These are phyloP conservation scores for Elsinoe ampelina DNA, from an alignment of 2,329 filamentous ascomycete species.

Conservation along the genomic window DNA sequence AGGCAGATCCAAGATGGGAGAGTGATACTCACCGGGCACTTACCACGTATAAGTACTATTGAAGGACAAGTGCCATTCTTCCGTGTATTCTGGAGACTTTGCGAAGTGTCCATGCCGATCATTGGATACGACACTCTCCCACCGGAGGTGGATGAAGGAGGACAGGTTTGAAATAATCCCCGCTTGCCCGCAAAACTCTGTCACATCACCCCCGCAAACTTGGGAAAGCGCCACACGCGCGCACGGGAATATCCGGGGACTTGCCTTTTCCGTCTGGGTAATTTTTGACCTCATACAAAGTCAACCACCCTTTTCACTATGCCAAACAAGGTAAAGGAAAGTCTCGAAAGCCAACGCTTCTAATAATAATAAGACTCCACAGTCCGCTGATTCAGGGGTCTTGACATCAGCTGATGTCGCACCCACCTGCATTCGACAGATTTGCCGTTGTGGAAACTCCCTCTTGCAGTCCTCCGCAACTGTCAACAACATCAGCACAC, in stretches of 20 bases:
- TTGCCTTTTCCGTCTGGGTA: not conserved
- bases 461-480: too few species aligned
- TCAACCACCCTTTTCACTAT: too few species aligned
- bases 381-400: too few species aligned
- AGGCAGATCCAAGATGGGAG: not conserved
- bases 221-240: conserved; percentile 2
- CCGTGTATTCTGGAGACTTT: not conserved
- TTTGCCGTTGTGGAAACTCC: too few species aligned
- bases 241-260: conserved; percentile 3
- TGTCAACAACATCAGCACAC: too few species aligned
- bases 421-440: too few species aligned
- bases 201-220: not conserved
- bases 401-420: too few species aligned
- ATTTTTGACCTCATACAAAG: not conserved
- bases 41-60: not conserved
- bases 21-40: not conserved
- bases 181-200: not conserved
- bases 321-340: too few species aligned
- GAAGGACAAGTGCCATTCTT: not conserved
- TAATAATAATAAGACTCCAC: too few species aligned
- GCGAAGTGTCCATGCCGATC: not conserved
- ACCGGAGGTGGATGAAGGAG: not conserved
- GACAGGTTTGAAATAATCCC: not conserved
- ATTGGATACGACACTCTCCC: not conserved
- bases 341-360: too few species aligned